Evolutionary conservation across 495 filamentous ascomycete species (phyloP), one percentile per base, ranked within the genome.

Genomic region (Tuber calosporum): DNA sequence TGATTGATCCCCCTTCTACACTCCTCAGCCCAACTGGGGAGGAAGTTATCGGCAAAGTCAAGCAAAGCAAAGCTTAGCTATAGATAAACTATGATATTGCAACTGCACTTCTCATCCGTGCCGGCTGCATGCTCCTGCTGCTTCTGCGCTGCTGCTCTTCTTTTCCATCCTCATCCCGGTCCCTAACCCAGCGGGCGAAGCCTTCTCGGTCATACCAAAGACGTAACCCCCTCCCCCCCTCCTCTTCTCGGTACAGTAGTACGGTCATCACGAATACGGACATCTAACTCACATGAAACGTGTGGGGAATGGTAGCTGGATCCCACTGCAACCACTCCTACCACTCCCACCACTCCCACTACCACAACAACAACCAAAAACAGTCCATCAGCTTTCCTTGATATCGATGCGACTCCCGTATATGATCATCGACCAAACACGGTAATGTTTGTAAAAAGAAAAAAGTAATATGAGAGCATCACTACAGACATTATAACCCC

Each of bases 371-470:
- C 53, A 62, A 62, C 53, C 26, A 62, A 62, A 58, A 62, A 62
- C 53, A 75, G 73, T 78, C 74, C 74, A 78, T 77, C 76, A 70
- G 70, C 70, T 73, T 45, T 66, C 42, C 26, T 62, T 30, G 34
- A 30, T 66, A 70, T 73, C 70, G 58, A 77, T 74, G 58, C 77
- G 76, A 77, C 73, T 77, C 70, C 71, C 71, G 76, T 68, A 78
- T 77, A 77, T 78, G 76, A 78, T 78, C 74, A 75, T 78, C 76
- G 68, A 73, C 76, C 74, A 68, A 77, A 66, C 41, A 68, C 75
- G 68, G 67, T 48, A 75, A 71, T 74, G 68, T 67, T 71, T 34
- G 26, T 62, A 34, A 17, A 4, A 62, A 62, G 34, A 68, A 73
- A 77, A 77, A 77, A 67, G 66, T 62, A 77, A 42, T 71, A 71